Percentiles rank a stretch among this genome's conserved stretches.
These are phyloP conservation scores for Astrephomene gubernaculifera DNA, from an alignment of 139 green algal species.

Conservation along the genomic window DNA sequence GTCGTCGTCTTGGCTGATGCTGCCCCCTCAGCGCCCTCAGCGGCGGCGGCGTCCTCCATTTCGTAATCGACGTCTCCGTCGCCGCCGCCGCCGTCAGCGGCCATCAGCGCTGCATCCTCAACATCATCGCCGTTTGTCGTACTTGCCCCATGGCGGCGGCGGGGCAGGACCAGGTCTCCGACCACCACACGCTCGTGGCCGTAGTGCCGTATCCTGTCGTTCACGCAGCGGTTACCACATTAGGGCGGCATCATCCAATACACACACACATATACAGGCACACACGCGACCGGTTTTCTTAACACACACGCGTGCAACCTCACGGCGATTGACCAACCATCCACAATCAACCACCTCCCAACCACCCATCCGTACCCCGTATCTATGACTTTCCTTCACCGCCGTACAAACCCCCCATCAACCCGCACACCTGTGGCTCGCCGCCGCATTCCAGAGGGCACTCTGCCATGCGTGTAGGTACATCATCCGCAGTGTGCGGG, in stretches of 20 bases:
- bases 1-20: not conserved
- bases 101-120: not conserved
- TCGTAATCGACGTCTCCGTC: constrained; percentile 24
- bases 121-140: not conserved
- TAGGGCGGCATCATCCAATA: not conserved
- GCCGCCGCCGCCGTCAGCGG: not conserved
- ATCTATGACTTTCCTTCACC: too few species aligned
- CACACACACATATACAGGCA: not conserved
- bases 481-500: constrained; percentile 87
- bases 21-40: not conserved
- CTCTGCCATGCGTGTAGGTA: constrained; percentile 96
- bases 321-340: too few species aligned
- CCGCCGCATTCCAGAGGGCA: constrained; percentile 89
- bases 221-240: too few species aligned
- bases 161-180: constrained; percentile 81
- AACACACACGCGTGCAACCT: not conserved
- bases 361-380: not conserved
- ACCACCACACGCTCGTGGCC: constrained; percentile 65
- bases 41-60: constrained; percentile 6
- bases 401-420: not conserved
- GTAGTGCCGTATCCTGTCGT: constrained; percentile 51
- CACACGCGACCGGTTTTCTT: too few species aligned
- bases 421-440: constrained; percentile 56
- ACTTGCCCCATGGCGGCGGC: not conserved
- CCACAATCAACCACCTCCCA: not conserved